Conservation (phyloP, 495 filamentous ascomycete species). For the Podospora sp. region DNA sequence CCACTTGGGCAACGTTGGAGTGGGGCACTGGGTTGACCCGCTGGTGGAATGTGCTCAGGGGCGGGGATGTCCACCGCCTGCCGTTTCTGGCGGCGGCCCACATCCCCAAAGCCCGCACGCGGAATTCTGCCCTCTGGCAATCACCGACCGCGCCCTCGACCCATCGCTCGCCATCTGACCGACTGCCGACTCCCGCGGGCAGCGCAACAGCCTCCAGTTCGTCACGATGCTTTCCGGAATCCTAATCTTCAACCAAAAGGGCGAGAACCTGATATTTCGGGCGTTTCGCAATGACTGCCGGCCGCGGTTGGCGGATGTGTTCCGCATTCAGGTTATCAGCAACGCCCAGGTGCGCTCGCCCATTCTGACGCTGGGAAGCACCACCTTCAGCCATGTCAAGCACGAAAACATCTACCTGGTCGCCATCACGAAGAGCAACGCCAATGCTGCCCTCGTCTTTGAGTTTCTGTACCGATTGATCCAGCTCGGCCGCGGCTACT, state of each 20-base stretch:
- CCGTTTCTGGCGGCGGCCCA: background rate
- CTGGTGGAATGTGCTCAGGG: background rate
- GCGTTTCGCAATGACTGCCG: constrained; percentile 98
- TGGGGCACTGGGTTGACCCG: background rate
- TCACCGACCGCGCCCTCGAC: background rate
- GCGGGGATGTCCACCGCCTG: background rate
- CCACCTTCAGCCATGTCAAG: constrained; percentile 98
- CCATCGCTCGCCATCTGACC: background rate
- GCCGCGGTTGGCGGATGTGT: constrained; percentile 95
- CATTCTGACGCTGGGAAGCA: constrained; percentile 95
- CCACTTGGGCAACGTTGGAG: background rate
- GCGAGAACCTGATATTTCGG: constrained; percentile 98
- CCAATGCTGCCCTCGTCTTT: constrained; percentile 97
- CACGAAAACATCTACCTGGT: constrained; percentile 99
- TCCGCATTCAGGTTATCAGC: constrained; percentile 99
- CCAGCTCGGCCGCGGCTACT: constrained; percentile 89
- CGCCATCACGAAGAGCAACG: constrained; percentile 98
- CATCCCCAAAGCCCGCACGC: background rate
- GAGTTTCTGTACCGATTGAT: constrained; percentile 96
- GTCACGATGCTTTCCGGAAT: constrained; percentile 90
- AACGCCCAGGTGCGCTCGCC: constrained; percentile 97
- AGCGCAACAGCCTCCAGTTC: background rate
- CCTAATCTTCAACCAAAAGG: constrained; percentile 98
- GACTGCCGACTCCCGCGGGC: background rate
- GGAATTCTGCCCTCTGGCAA: background rate